Base-by-base conservation (phyloP, 2,329 filamentous ascomycete species). In the Fusarium sarcochroum region DNA sequence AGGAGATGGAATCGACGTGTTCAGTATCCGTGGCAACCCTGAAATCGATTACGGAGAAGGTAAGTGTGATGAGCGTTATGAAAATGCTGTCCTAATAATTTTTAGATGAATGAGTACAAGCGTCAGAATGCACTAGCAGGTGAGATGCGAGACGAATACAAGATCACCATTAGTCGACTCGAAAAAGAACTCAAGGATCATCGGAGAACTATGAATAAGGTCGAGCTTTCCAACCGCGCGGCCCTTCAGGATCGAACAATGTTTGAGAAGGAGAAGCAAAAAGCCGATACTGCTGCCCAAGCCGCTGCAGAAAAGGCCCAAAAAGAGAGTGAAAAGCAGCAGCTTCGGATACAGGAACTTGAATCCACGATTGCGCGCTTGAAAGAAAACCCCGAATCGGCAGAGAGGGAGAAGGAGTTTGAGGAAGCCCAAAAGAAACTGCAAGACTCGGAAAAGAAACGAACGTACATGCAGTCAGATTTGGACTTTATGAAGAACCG, bases 401-500 rank as follows among this genome's bases (percentile, higher is more conserved):
- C 71, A 4, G 62, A 71, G 20, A 63, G 59, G 15, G 73, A 74
- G 18, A 72, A 76, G 20, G 79, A 77, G 41, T 70, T 84, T 10
- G 80, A 78, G n/a, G 80, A 79, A 46, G 66, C 75, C 4, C 71
- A 75, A 50, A 69, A 80, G 6, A 74, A 84, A 25, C 78, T 82
- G 17, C 76, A 79, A 47, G 73, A 79, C 15, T 77, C 85, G 6
- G 81, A 84, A 38, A 78, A 77, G 55, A 79, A 79, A 20, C 73
- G 80, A 7, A 79, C 80, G 52, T 77, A 80, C 7, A 76, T 81
- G 6, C 77, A 85, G 27, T 80, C 79, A 15, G 86, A 89, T 6
- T 79, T 84, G 25, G 86, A 89, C 3, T 92, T 89, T 70, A 79
- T 83, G 14, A 84, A 87, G 52, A 81, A 82, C 6, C 80, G 84